A percentile compares a stretch with the other conserved stretches of the same genome.
Evolutionary conservation across 345 rosid genomes (phyloP).

Genomic region (Fremontodendron californicum): DNA sequence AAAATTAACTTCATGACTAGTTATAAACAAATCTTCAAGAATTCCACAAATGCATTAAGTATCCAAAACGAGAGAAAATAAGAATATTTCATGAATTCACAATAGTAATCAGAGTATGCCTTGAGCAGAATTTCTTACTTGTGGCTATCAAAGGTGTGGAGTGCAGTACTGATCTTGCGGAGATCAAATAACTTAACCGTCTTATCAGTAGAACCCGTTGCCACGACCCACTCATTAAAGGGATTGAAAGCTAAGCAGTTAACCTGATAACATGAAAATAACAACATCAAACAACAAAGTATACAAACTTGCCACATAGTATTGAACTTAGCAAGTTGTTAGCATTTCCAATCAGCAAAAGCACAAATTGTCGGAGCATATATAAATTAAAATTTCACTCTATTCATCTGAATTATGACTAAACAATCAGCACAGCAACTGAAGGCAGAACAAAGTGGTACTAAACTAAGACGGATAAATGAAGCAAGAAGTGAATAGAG

Average conservation of each 20-base stretch:
- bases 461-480: neutral
- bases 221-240: constrained; percentile 97
- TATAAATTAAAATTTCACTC: neutral
- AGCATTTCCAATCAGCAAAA: constrained; percentile 7
- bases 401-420: neutral
- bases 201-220: constrained; percentile 98
- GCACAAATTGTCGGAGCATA: neutral
- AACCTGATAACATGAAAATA: constrained; percentile 44
- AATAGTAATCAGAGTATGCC: neutral
- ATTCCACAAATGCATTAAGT: neutral
- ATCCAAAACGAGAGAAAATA: neutral
- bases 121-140: constrained; percentile 48
- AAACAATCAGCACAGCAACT: neutral
- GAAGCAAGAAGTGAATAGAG: neutral
- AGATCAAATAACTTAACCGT: constrained; percentile 92
- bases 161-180: constrained; percentile 77
- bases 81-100: constrained; percentile 8
- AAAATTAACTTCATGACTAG: neutral
- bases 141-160: constrained; percentile 94
- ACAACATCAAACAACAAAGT: neutral
- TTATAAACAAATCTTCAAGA: neutral
- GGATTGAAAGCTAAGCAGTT: constrained; percentile 99
- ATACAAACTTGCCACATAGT: neutral
- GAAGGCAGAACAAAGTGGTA: neutral
- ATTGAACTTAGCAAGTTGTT: neutral